Percentiles rank a stretch among this genome's conserved stretches.
Conservation (phyloP, 805 yeast genomes). For the Candida orba region DNA sequence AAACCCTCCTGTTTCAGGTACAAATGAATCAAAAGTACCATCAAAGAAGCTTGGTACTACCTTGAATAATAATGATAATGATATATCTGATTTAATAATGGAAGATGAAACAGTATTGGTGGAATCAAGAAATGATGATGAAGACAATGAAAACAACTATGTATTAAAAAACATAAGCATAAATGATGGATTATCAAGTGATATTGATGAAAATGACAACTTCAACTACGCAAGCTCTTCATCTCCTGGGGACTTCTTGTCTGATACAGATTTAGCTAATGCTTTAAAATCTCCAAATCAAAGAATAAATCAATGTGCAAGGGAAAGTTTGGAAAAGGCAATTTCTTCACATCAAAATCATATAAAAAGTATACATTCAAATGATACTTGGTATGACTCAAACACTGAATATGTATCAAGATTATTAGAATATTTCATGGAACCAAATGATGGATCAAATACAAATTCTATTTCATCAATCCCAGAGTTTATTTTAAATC, state of each 20-base stretch:
- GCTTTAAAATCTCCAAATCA: conserved; percentile 29
- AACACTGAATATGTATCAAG: conserved; percentile 37
- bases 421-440: conserved; percentile 46
- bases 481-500: conserved; percentile 59
- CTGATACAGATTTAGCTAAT: conserved; percentile 43
- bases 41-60: conserved; percentile 10
- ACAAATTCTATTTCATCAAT: conserved; percentile 28
- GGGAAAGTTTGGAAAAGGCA: conserved; percentile 20
- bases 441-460: conserved; percentile 43
- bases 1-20: conserved; percentile 11
- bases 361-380: conserved; percentile 5
- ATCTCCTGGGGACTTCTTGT: conserved; percentile 47
- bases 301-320: conserved; percentile 14
- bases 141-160: not conserved
- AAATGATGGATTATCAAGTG: conserved; percentile 21
- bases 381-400: conserved; percentile 23
- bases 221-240: conserved; percentile 24
- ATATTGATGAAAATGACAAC: conserved; percentile 13
- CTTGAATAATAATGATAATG: not conserved
- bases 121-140: conserved; percentile 10
- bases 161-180: conserved; percentile 2
- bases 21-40: conserved; percentile 21
- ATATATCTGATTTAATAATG: not conserved
- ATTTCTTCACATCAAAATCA: conserved; percentile 12
- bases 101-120: conserved; percentile 3